Conservation (phyloP, 805 yeast genomes). For the Metschnikowia vanudenii region DNA sequence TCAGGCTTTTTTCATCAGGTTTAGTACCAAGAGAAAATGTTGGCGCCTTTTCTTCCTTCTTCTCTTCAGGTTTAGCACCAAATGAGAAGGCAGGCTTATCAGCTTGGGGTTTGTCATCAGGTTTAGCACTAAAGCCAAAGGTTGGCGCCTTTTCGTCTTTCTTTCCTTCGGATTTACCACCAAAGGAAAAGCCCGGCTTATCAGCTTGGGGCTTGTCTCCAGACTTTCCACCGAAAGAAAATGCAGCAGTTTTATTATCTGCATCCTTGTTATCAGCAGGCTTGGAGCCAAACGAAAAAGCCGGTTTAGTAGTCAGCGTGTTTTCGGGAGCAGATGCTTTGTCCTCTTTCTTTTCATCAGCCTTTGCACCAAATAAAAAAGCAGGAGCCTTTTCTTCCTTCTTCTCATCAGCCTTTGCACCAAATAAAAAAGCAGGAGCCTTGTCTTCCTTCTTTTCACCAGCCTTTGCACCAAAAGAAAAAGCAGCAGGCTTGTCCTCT, state of each 20-base stretch:
- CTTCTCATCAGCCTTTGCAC: slow-evolving; percentile 21
- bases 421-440: slow-evolving; percentile 15
- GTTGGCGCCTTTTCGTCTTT: slow-evolving; percentile 1
- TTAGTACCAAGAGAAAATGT: slow-evolving; percentile 23
- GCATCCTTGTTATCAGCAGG: slow-evolving; percentile 15
- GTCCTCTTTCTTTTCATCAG: slow-evolving; percentile 7
- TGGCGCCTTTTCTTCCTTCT: slow-evolving; percentile 16
- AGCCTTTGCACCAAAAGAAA: slow-evolving; percentile 4
- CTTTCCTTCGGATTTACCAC: slow-evolving; percentile 25
- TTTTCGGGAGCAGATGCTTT: slow-evolving; percentile 16
- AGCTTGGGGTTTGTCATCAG: slow-evolving; percentile 8
- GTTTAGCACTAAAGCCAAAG: not conserved
- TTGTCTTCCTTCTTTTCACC: slow-evolving; percentile 8
- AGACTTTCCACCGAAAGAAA: slow-evolving; percentile 20
- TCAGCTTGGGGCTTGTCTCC: slow-evolving; percentile 14
- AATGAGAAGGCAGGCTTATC: slow-evolving; percentile 19
- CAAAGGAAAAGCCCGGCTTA: slow-evolving; percentile 21
- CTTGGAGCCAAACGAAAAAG: slow-evolving; percentile 17
- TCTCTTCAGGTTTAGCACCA: slow-evolving; percentile 27
- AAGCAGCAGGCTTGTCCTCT: too few relatives aligned
- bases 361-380: slow-evolving; percentile 25
- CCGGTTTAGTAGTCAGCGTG: too few relatives aligned
- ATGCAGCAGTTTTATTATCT: slow-evolving; percentile 15
- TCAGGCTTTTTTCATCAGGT: slow-evolving; percentile 20
- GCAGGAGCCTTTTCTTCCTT: slow-evolving; percentile 11